Evolutionary conservation across 768 basidiomycete species (phyloP).

Genomic region (Pisolithus orientalis): DNA sequence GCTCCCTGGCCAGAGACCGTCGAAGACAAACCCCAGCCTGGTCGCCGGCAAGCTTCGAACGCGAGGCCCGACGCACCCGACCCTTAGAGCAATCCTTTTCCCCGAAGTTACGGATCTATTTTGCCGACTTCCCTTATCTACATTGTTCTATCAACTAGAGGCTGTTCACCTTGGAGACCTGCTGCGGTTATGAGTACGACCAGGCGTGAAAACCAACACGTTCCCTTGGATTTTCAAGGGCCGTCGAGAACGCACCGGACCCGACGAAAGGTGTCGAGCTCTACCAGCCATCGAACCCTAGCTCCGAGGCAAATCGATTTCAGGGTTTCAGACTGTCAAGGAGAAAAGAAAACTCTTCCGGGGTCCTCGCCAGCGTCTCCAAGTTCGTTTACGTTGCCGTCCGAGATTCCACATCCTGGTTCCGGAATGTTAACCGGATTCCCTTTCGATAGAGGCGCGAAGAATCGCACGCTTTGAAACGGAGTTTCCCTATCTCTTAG

Average conservation of each 20-base stretch:
- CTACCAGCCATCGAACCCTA: slow-evolving; percentile 32
- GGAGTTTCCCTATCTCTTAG: no score
- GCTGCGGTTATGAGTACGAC: no score
- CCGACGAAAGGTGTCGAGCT: no score
- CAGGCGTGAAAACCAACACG: no score
- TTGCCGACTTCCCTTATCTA: no score
- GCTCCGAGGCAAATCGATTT: slow-evolving; percentile 63
- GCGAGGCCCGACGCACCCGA: slow-evolving; percentile 66
- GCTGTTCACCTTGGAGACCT: no score
- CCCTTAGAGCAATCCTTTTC: no score
- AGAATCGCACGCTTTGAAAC: no score
- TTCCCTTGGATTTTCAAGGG: no score
- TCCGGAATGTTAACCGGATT: slow-evolving; percentile 76
- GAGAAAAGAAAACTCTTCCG: slow-evolving; percentile 77
- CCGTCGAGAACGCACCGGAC: no score
- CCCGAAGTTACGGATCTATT: no score
- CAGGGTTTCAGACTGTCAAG: slow-evolving; percentile 68
- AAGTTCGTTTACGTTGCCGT: slow-evolving; percentile 63
- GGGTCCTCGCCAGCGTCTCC: slow-evolving; percentile 57
- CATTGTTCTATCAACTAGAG: no score
- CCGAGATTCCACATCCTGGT: slow-evolving; percentile 64
- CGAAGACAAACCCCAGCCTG: slow-evolving; percentile 52
- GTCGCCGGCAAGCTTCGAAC: slow-evolving; percentile 23
- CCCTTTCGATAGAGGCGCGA: slow-evolving; percentile 41
- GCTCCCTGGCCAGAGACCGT: slow-evolving; percentile 7